Evolutionary conservation across 371 early-diverging fungal genomes (phyloP).

Genomic region (Mucor racemosus): DNA sequence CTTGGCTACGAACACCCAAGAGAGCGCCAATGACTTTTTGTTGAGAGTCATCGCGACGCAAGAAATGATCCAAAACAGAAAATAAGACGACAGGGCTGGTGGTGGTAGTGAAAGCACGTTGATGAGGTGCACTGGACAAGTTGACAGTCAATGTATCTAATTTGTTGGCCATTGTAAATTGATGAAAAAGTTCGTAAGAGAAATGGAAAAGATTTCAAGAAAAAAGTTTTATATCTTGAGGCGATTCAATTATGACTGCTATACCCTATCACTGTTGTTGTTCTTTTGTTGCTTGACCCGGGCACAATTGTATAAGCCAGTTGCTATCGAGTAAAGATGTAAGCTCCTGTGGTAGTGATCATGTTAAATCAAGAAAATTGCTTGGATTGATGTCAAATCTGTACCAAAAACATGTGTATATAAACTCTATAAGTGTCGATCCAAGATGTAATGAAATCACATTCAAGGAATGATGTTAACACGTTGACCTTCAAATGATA

Average conservation of each 20-base stretch:
- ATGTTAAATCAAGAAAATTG: too few relatives aligned
- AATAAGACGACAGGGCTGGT: constrained; percentile 91
- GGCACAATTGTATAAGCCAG: too few relatives aligned
- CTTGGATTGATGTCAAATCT: too few relatives aligned
- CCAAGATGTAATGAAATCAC: too few relatives aligned
- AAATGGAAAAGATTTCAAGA: constrained; percentile 7
- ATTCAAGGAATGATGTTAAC: too few relatives aligned
- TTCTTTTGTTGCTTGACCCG: too few relatives aligned
- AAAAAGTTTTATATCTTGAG: constrained; percentile 9
- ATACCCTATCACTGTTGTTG: neutral
- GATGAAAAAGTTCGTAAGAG: neutral
- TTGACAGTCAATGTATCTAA: constrained; percentile 50
- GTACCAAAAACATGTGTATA: too few relatives aligned
- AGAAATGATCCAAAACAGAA: constrained; percentile 88
- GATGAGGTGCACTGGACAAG: constrained; percentile 52
- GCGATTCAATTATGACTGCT: constrained; percentile 8
- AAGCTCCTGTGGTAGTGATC: too few relatives aligned
- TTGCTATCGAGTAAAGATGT: too few relatives aligned
- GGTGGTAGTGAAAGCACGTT: constrained; percentile 62
- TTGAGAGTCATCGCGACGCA: constrained; percentile 85
- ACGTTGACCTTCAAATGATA: too few relatives aligned
- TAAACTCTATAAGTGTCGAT: too few relatives aligned
- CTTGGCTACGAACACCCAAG: constrained; percentile 82
- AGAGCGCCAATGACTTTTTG: constrained; percentile 89
- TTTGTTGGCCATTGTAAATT: constrained; percentile 36